Base-by-base conservation (phyloP, 1,284 basidiomycete genomes). In the Cutaneotrichosporon spelunceum region DNA sequence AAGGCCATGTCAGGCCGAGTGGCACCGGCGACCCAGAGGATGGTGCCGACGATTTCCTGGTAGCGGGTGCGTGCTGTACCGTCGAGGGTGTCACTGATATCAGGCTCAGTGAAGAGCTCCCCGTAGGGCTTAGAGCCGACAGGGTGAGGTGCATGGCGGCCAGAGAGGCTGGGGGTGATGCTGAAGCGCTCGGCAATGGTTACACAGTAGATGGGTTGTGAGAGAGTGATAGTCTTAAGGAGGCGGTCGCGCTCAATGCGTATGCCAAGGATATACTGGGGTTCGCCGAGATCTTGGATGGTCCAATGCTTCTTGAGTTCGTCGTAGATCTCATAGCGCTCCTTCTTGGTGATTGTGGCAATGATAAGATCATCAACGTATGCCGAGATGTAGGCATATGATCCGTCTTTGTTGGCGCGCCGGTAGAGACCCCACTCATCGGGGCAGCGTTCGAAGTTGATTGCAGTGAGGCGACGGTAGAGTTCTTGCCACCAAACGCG, bases 201-300 rank as follows among this genome's bases (percentile, higher is more conserved):
- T 53, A 81, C 73, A 49, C 82, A 81, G 54, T 82, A 79, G 0
- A 76, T 72, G 0, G 62, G 69, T 66, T 82, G 81, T 0, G 75
- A 81, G 7, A 83, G 69, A 7, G 56, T 61, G 34, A 82, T 71
- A 2, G 71, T 72, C 1, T 65, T 60, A 1, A 33, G 48, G 0
- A 50, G n/a, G 0, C 67, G 68, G 59, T 82, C 68, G 3, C 78
- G 68, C 5, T 59, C 45, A 49, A 83, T 72, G 54, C 58, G 56
- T 60, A 58, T 72, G 58, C 39, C 66, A 4, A 70, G 65, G 50
- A 78, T 60, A 10, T 70, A 74, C 14, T 57, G 60, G 10, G 65
- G 56, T 55, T 47, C 24, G 1, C 45, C 45, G 6, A 47, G 23
- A 11, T 47, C 23, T 5, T 21, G 24, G 45, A 47, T 24, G 4